Base-by-base conservation (phyloP, 2,329 filamentous ascomycete species). In the Aspergillus latus region DNA sequence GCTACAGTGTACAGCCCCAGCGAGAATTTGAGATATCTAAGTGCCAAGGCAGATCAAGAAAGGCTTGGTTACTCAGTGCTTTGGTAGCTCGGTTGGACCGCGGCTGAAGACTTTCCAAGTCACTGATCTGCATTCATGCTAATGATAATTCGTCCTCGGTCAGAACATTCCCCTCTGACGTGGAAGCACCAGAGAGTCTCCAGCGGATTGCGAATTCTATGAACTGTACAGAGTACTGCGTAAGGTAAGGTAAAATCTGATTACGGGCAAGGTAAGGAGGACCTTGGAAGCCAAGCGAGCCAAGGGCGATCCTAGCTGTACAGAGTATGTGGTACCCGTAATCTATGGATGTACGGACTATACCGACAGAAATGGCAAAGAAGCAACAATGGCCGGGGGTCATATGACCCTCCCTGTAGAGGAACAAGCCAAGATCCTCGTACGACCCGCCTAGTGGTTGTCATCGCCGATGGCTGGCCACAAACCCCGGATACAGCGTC, bases 11-110 rank as follows among this genome's bases (percentile, higher is more conserved):
- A 15, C 26, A n/a, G 10, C 3, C 7, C 26, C 28, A 46, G n/a
- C 13, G 11, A 15, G 44, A 34, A 4, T 34, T 11, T 34, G 30
- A 15, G 29, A 10, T 16, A 5, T n/a, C 42, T 36, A 54, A 29
- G 46, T 47, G 52, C 52, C 52, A 55, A 55, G 52, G 52, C 39
- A 49, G 52, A 55, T 55, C 52, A 55, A 21, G 46, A 32, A 21
- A 50, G 52, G 46, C 47, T 55, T 54, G 32, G 39, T 43, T 15
- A 26, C 48, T 37, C 34, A 13, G 8, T 37, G 5, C 10, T 37
- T 37, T 13, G 11, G 8, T 37, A 5, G 13, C 9, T 37, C 34
- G 1, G 21, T 21, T 13, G 10, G 34, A 13, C 34, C 34, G 34
- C 13, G 13, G 34, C 10, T 13, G 13, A 21, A 21, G 21, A 37